These are phyloP conservation scores for Dacryopinax spathularia DNA, from an alignment of 768 basidiomycete species.

Conservation along the genomic window DNA sequence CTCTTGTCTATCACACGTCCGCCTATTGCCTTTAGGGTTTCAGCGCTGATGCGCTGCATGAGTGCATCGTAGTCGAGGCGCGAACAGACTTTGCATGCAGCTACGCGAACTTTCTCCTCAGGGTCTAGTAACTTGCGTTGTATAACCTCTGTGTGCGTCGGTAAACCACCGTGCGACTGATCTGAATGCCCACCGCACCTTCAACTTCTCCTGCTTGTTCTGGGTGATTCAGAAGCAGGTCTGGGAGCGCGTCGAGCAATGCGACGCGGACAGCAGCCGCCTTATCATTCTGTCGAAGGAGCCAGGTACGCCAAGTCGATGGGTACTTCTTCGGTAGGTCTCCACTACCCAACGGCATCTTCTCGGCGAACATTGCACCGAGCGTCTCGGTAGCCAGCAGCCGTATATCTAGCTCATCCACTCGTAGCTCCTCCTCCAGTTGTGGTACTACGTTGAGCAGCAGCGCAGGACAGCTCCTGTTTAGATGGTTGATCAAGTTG, in stretches of 20 bases:
- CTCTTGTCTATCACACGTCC: constrained; percentile 76
- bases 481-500: constrained; percentile 68
- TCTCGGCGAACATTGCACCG: constrained; percentile 78
- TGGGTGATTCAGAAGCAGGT: constrained; percentile 47
- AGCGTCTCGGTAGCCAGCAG: constrained; percentile 72
- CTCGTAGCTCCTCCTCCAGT: constrained; percentile 76
- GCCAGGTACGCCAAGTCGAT: constrained; percentile 73
- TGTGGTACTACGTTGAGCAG: constrained; percentile 85
- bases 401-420: constrained; percentile 56
- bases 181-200: too few relatives aligned
- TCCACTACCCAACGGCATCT: constrained; percentile 35
- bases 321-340: constrained; percentile 74
- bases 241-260: constrained; percentile 56
- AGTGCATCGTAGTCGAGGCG: constrained; percentile 84
- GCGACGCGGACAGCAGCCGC: constrained; percentile 52
- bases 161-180: neutral
- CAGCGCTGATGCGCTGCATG: constrained; percentile 58
- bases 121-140: constrained; percentile 60
- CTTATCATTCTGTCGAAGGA: constrained; percentile 65
- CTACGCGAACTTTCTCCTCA: constrained; percentile 80
- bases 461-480: constrained; percentile 63
- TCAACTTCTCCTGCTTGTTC: constrained; percentile 60
- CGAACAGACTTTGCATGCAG: constrained; percentile 67
- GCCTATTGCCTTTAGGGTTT: constrained; percentile 47
- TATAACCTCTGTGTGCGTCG: constrained; percentile 36